phyloP scores from a whole-genome alignment of 2,329 filamentous ascomycete genomes.

The Pseudogymnoascus sp. region DNA sequence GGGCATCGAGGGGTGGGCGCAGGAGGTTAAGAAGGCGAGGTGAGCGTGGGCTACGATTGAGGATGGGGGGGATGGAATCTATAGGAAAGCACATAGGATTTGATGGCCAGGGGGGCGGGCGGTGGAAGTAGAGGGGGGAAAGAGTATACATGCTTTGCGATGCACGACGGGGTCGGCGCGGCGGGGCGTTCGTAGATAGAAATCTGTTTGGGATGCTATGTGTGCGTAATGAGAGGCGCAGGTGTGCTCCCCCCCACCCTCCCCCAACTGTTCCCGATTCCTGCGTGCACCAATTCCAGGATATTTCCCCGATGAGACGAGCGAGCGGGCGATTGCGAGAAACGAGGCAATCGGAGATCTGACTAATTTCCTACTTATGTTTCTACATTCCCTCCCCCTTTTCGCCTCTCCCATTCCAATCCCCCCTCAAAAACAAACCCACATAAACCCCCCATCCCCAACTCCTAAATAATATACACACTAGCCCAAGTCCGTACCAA shows the following conservation, averaged over 20 bases:
- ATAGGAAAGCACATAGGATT: too few relatives aligned
- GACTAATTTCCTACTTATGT: slow-evolving; percentile 9
- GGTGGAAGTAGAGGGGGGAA: too few relatives aligned
- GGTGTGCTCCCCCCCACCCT: not conserved
- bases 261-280: not conserved
- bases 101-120: too few relatives aligned
- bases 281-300: too few relatives aligned
- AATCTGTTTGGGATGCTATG: not conserved
- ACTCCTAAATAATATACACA: not conserved
- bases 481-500: not conserved
- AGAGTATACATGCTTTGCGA: not conserved
- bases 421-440: not conserved
- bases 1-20: too few relatives aligned
- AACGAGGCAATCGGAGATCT: not conserved
- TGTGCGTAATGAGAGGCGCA: not conserved
- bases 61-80: too few relatives aligned
- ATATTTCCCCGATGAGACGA: too few relatives aligned
- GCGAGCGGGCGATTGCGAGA: too few relatives aligned
- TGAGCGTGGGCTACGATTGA: too few relatives aligned
- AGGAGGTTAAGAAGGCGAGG: too few relatives aligned
- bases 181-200: not conserved
- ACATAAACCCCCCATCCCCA: not conserved
- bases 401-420: too few relatives aligned
- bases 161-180: not conserved
- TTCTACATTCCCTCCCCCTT: not conserved